Evolutionary conservation across 768 basidiomycete species (phyloP), one percentile per base, ranked within the genome.

Genomic region (Mycena capillaripes): DNA sequence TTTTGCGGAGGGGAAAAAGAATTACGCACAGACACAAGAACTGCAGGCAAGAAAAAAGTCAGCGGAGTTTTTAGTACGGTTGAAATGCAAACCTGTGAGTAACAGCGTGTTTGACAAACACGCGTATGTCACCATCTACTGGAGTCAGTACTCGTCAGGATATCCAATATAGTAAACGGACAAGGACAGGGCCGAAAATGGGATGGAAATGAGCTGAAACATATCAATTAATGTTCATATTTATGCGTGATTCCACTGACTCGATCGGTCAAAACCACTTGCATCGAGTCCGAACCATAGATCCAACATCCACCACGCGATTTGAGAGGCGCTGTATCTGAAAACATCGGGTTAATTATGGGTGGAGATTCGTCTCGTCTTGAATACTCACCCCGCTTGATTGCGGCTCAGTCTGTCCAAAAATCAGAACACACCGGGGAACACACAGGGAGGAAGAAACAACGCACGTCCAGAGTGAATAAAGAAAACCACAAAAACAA

Each of bases 271-370:
- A 77, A 99, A 98, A 5, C 97, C 97, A 56, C 87, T 90, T 0
- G 96, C 95, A 81, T 98, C 97, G 8, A 99, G 87, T n/a, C 97
- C 97, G 78, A 99, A 98, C 89, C 90, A 95, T 12, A 97, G 81
- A 78, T 97, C 95, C 27, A 97, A 87, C 91, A 98, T 95, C 95
- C 96, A 97, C 96, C 96, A 98, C 0, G 93, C 91, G 64, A 97
- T 95, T 30, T 69, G 70, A 7, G 67, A 34, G 9, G 55, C 40
- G n/a, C 76, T 75, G 9, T 81, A 81, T 42, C 21, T 53, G 42
- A 66, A 56, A 62, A 16, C 10, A 32, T 27, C 27, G 48, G 60
- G 53, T 66, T 50, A 9, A 25, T 52, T 57, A 17, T 16, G 21
- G 23, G 30, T 40, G 23, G 30, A 32, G 5, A 14, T 10, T 46